Conservation (phyloP, 768 basidiomycete genomes). For the Daedaleopsis sinensis region DNA sequence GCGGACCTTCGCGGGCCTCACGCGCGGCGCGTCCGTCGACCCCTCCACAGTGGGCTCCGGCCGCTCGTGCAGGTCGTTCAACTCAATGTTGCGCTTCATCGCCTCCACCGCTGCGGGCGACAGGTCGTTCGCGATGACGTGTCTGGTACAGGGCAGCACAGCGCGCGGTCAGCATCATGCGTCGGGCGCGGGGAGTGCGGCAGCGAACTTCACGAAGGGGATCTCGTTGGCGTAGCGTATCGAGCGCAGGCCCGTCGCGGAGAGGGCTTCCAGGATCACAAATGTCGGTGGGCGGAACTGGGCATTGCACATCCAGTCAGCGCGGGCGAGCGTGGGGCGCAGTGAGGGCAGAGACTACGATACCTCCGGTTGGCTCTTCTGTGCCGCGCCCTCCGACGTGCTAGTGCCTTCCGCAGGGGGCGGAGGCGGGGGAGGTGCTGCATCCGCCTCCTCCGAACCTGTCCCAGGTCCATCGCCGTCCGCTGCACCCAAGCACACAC, state of each 20-base stretch:
- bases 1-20: constrained; percentile 57
- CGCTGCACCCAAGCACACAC: constrained; percentile 1
- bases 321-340: neutral
- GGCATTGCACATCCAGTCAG: constrained; percentile 5
- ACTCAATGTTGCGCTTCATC: constrained; percentile 82
- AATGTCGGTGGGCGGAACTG: constrained; percentile 67
- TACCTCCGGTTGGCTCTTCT: constrained; percentile 18
- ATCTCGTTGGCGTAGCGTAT: constrained; percentile 99
- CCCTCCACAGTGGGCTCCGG: constrained; percentile 13
- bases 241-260: constrained; percentile 92
- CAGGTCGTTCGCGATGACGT: constrained; percentile 94
- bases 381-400: constrained; percentile 1
- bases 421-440: too few species aligned
- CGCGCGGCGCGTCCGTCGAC: neutral
- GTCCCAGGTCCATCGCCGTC: neutral
- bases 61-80: constrained; percentile 68
- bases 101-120: constrained; percentile 81
- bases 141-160: constrained; percentile 46
- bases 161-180: neutral
- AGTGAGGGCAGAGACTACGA: neutral
- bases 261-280: constrained; percentile 88
- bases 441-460: neutral
- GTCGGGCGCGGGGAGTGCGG: neutral
- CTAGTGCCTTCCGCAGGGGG: neutral
- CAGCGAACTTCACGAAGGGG: constrained; percentile 77